Evolutionary conservation across 495 filamentous ascomycete species (phyloP).

Genomic region (Podospora anserina): DNA sequence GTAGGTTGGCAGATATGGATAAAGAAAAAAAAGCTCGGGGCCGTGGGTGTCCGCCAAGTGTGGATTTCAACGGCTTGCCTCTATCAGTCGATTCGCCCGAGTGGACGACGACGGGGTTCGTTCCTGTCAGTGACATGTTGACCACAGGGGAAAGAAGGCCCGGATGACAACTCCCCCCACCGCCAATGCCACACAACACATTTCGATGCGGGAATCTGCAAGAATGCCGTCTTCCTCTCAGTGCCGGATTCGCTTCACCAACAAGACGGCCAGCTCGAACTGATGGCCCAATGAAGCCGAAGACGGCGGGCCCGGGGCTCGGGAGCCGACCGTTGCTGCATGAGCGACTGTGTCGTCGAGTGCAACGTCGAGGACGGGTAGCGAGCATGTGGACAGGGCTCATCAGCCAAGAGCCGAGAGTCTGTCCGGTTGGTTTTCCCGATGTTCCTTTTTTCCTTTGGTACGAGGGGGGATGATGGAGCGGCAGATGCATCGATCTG

Average conservation of each 20-base stretch:
- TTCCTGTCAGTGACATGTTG: neutral
- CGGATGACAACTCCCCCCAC: constrained; percentile 6
- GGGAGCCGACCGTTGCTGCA: constrained; percentile 14
- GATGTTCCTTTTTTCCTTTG: constrained; percentile 1
- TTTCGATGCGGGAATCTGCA: neutral
- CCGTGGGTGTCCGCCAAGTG: neutral
- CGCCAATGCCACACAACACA: constrained; percentile 2
- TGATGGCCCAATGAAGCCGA: neutral
- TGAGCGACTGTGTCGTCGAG: constrained; percentile 7
- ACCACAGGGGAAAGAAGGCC: constrained; percentile 11
- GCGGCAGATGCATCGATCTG: neutral
- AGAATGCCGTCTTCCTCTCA: constrained; percentile 1
- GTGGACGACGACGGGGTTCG: neutral
- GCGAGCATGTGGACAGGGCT: neutral
- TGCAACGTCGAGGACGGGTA: constrained; percentile 1
- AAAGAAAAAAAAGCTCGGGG: neutral
- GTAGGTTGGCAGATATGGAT: constrained; percentile 1
- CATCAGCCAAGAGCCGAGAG: constrained; percentile 5
- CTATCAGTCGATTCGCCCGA: neutral
- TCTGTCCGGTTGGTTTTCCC: constrained; percentile 1
- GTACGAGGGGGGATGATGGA: neutral
- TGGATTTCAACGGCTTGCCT: constrained; percentile 3
- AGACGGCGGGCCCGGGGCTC: constrained; percentile 7
- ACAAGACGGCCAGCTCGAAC: neutral
- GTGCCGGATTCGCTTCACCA: neutral